Evolutionary conservation across 148 eudicot genomes (phyloP).

Genomic region (Rhododendron molle): DNA sequence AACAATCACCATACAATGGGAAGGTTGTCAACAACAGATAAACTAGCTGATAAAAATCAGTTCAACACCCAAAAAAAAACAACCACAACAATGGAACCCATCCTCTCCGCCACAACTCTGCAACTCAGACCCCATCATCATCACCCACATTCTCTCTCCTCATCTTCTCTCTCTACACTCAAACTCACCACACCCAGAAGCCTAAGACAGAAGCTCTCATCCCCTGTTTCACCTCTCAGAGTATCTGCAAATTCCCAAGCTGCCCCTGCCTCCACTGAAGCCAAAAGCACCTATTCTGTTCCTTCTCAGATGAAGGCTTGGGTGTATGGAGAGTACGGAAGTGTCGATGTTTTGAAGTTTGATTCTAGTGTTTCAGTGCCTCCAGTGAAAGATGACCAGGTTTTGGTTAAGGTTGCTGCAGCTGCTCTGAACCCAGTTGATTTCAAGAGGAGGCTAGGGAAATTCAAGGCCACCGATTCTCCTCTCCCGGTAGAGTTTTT

Average conservation of each 20-base stretch:
- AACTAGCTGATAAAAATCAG: background rate
- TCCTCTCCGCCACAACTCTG: constrained; percentile 29
- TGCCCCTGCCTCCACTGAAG: constrained; percentile 39
- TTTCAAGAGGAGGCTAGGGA: constrained; percentile 71
- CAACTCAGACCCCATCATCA: constrained; percentile 6
- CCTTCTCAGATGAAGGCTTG: constrained; percentile 86
- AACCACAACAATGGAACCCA: constrained; percentile 24
- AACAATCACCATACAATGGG: constrained; percentile 5
- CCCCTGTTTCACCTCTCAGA: constrained; percentile 17
- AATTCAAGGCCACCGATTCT: constrained; percentile 89
- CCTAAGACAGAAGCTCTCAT: background rate
- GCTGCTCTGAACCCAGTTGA: constrained; percentile 95
- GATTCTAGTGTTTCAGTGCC: constrained; percentile 62
- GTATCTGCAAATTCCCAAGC: constrained; percentile 50
- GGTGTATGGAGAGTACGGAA: constrained; percentile 80
- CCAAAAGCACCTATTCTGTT: constrained; percentile 18
- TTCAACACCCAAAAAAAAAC: background rate
- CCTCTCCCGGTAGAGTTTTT: constrained; percentile 68
- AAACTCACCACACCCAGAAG: background rate
- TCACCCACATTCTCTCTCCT: constrained; percentile 10
- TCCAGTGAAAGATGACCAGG: constrained; percentile 65
- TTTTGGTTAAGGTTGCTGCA: constrained; percentile 77
- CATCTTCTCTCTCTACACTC: constrained; percentile 9
- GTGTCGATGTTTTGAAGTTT: constrained; percentile 72
- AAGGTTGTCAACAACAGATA: background rate